These are phyloP conservation scores for Salvia splendens DNA, from an alignment of 257 asterid species.

Conservation along the genomic window DNA sequence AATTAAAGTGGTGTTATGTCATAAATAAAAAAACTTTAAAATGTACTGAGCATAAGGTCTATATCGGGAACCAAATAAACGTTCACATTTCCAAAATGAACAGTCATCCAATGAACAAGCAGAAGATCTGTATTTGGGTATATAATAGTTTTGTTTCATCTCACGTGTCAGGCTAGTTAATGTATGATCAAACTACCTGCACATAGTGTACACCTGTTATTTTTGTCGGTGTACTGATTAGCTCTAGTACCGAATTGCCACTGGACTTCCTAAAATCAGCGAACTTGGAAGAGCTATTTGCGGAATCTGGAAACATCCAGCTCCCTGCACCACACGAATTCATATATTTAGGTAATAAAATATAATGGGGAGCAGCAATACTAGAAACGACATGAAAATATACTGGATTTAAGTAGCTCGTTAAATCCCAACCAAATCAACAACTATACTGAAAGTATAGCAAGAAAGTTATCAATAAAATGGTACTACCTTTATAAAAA, in stretches of 20 bases:
- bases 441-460: neutral
- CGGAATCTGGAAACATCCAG: constrained; percentile 76
- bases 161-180: constrained; percentile 13
- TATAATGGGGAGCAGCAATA: neutral
- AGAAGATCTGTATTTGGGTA: no score
- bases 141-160: constrained; percentile 4
- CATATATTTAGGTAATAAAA: constrained; percentile 8
- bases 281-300: constrained; percentile 74
- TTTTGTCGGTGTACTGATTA: constrained; percentile 86
- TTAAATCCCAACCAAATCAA: constrained; percentile 14
- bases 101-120: neutral
- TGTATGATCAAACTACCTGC: constrained; percentile 62
- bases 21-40: neutral
- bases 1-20: neutral
- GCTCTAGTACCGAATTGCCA: constrained; percentile 80
- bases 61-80: neutral
- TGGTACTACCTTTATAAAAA: no score
- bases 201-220: constrained; percentile 96
- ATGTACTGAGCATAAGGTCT: no score
- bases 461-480: neutral
- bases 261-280: constrained; percentile 75
- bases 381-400: neutral
- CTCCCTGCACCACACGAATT: constrained; percentile 55
- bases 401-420: neutral
- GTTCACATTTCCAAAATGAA: neutral